Evolutionary conservation across 164 flowering plant species (phyloP).

Genomic region (Cinnamomum chago): DNA sequence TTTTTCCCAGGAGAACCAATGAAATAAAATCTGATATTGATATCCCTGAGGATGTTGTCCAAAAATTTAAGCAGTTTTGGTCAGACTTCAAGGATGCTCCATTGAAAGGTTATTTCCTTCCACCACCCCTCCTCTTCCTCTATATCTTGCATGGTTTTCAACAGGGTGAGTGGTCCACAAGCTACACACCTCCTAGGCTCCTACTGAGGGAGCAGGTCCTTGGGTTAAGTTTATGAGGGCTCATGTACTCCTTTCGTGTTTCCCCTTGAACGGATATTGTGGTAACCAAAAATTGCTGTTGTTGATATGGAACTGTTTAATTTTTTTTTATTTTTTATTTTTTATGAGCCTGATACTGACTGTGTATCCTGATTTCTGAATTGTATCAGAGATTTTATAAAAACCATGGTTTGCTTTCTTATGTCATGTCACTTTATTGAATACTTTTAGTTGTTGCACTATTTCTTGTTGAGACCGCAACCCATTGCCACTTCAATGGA

Average conservation of each 20-base stretch:
- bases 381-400: not conserved
- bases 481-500: not conserved
- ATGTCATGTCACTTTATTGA: not conserved
- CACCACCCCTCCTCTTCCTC: not conserved
- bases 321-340: too few relatives aligned
- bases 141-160: too few relatives aligned
- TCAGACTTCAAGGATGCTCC: slow-evolving; percentile 60
- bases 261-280: not conserved
- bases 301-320: too few relatives aligned
- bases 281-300: too few relatives aligned
- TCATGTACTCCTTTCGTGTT: not conserved
- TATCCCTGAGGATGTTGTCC: slow-evolving; percentile 60
- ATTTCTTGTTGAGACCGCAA: not conserved
- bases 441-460: not conserved
- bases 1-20: slow-evolving; percentile 65
- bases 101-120: slow-evolving; percentile 52
- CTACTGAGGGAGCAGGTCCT: too few relatives aligned
- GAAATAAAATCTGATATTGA: slow-evolving; percentile 72
- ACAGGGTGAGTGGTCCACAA: too few relatives aligned
- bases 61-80: slow-evolving; percentile 82
- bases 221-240: too few relatives aligned
- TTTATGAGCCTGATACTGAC: not conserved
- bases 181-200: too few relatives aligned
- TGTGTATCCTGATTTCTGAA: not conserved
- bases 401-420: not conserved